Evolutionary conservation across 2,329 filamentous ascomycete species (phyloP).

Genomic region (Rasamsonia emersonii): DNA sequence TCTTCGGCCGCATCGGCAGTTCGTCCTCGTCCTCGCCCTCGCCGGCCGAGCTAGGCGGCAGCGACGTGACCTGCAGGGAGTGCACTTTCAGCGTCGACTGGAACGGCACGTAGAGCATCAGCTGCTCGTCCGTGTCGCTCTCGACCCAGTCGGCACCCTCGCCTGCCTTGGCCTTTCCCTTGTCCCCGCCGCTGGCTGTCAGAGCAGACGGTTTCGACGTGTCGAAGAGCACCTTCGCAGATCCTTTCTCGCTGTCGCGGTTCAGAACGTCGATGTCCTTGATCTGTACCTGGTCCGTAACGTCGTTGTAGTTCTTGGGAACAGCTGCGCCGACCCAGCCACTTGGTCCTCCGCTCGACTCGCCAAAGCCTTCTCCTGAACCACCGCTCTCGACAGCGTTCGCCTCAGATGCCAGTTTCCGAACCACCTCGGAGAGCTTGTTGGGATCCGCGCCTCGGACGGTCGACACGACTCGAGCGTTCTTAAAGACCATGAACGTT

Average conservation of each 20-base stretch:
- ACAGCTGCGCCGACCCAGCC: constrained; percentile 66
- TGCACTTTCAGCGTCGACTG: constrained; percentile 82
- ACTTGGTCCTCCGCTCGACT: constrained; percentile 36
- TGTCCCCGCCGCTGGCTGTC: constrained; percentile 16
- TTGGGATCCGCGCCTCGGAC: constrained; percentile 65
- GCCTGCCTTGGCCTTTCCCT: constrained; percentile 44
- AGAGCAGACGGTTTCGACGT: constrained; percentile 56
- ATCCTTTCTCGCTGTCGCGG: constrained; percentile 66
- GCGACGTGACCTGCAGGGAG: constrained; percentile 75
- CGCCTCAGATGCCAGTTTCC: constrained; percentile 61
- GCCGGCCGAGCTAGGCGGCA: constrained; percentile 45
- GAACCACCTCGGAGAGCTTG: constrained; percentile 61
- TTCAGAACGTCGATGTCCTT: constrained; percentile 82
- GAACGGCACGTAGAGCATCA: constrained; percentile 89
- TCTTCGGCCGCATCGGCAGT: constrained; percentile 68
- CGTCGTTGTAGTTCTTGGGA: constrained; percentile 72
- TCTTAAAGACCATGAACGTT: constrained; percentile 83
- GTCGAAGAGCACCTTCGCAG: constrained; percentile 67
- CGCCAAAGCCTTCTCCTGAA: constrained; percentile 31
- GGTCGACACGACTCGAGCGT: constrained; percentile 58
- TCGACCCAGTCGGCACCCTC: constrained; percentile 74
- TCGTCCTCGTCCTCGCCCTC: constrained; percentile 60
- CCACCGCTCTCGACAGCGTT: constrained; percentile 37
- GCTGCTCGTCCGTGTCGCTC: constrained; percentile 93
- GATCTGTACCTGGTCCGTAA: constrained; percentile 73